A percentile compares a stretch with the other conserved stretches of the same genome.
Conservation (phyloP, 2,329 filamentous ascomycete genomes). For the Dryadomyces quercus-mongolicae region DNA sequence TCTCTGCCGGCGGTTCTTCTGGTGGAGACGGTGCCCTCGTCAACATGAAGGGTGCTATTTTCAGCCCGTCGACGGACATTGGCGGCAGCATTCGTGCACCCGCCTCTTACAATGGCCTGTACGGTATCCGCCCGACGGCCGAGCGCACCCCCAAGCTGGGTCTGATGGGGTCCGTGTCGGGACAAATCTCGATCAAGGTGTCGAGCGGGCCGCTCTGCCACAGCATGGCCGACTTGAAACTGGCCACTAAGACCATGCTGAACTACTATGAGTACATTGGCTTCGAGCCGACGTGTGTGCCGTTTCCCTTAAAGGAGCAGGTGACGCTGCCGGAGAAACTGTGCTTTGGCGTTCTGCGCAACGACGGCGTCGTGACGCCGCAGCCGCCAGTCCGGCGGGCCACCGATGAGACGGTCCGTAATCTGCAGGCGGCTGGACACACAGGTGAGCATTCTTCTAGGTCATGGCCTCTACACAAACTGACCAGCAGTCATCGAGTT, state of each 20-base stretch:
- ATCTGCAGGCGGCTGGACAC: no score
- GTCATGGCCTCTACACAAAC: no score
- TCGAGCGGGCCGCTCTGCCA: constrained; percentile 53
- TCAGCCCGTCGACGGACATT: constrained; percentile 34
- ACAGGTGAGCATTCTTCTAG: no score
- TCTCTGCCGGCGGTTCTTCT: constrained; percentile 21
- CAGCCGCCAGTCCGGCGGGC: no score
- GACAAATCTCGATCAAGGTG: constrained; percentile 19
- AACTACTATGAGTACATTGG: constrained; percentile 49
- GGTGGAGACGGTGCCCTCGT: constrained; percentile 24
- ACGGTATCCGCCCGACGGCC: constrained; percentile 17
- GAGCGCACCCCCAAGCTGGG: constrained; percentile 42
- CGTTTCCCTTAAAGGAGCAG: constrained; percentile 39
- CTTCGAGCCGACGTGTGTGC: constrained; percentile 51
- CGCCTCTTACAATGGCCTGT: constrained; percentile 18
- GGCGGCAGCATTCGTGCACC: constrained; percentile 15
- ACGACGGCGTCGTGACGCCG: no score
- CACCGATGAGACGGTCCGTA: no score
- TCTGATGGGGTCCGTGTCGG: constrained; percentile 20
- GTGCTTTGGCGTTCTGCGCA: no score
- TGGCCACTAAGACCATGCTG: constrained; percentile 36
- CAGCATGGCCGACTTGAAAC: constrained; percentile 37
- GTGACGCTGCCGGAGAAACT: no score
- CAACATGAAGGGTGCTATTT: constrained; percentile 18
- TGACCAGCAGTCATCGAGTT: no score